phyloP scores from a whole-genome alignment of 306 rosid genomes.

The Pueraria montana region DNA sequence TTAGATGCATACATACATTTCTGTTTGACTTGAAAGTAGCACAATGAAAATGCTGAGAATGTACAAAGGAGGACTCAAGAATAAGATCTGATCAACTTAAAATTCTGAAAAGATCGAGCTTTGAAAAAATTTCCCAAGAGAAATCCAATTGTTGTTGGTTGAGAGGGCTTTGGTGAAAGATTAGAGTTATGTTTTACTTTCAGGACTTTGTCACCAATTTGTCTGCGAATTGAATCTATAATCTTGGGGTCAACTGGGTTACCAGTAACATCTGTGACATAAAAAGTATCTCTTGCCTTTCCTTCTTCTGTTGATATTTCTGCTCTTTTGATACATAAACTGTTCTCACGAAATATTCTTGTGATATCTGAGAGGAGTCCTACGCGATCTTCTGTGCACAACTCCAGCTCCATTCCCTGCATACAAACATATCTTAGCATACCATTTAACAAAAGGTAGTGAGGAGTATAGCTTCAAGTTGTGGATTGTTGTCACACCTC shows the following conservation, averaged over 20 bases:
- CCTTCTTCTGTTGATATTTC: conserved; percentile 85
- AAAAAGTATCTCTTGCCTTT: conserved; percentile 77
- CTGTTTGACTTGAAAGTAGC: conserved; percentile 18
- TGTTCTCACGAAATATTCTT: conserved; percentile 90
- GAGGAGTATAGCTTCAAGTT: background rate
- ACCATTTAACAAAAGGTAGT: conserved; percentile 4
- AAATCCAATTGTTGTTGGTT: conserved; percentile 67
- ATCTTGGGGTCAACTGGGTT: conserved; percentile 80
- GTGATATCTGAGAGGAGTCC: conserved; percentile 97
- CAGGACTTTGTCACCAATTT: conserved; percentile 70
- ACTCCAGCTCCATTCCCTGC: conserved; percentile 93
- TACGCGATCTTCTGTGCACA: conserved; percentile 79
- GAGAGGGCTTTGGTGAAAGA: conserved; percentile 62
- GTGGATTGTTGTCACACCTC: conserved; percentile 63
- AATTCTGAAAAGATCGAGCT: conserved; percentile 76
- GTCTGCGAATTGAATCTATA: conserved; percentile 79
- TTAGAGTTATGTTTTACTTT: conserved; percentile 71
- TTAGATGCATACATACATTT: conserved; percentile 1
- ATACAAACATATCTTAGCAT: conserved; percentile 46
- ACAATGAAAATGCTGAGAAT: conserved; percentile 44
- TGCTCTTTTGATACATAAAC: conserved; percentile 86
- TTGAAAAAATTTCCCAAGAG: conserved; percentile 81
- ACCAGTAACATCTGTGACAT: conserved; percentile 90
- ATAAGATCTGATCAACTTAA: conserved; percentile 79
- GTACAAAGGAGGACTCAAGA: conserved; percentile 58